These are phyloP conservation scores for Penicillium sp. DNA, from an alignment of 2,329 filamentous ascomycete species.

Conservation along the genomic window DNA sequence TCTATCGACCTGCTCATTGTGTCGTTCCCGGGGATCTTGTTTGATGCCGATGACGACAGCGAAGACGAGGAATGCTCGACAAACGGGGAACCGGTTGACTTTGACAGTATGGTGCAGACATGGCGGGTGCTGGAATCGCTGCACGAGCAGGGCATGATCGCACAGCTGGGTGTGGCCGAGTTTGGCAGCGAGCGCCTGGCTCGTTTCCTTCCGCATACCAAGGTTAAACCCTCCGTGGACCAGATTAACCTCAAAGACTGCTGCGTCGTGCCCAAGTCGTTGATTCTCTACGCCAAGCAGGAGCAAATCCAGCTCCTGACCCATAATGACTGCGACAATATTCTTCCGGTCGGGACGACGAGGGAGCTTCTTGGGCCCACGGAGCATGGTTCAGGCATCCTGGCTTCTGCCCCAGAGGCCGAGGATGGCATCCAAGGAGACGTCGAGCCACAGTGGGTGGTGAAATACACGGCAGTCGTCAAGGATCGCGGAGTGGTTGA, in stretches of 20 bases:
- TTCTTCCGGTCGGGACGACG: constrained; percentile 79
- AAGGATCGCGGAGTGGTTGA: constrained; percentile 92
- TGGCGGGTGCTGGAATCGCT: constrained; percentile 67
- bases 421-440: constrained; percentile 64
- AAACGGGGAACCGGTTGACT: constrained; percentile 47
- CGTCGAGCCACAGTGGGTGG: constrained; percentile 85
- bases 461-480: constrained; percentile 95
- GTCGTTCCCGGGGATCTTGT: constrained; percentile 88
- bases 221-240: constrained; percentile 73
- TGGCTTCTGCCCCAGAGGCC: constrained; percentile 56
- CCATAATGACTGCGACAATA: constrained; percentile 89
- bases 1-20: constrained; percentile 84
- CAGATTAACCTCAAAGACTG: constrained; percentile 97
- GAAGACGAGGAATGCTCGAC: constrained; percentile 60
- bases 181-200: constrained; percentile 79
- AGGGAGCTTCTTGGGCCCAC: constrained; percentile 75
- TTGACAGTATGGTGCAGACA: constrained; percentile 63
- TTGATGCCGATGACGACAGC: constrained; percentile 87
- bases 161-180: constrained; percentile 78
- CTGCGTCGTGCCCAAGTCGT: constrained; percentile 86
- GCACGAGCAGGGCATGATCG: constrained; percentile 65
- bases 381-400: constrained; percentile 66
- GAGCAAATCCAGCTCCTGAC: constrained; percentile 82
- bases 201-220: constrained; percentile 68
- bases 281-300: constrained; percentile 77